Conservation (phyloP, 495 filamentous ascomycete genomes). For the Podospora comata region DNA sequence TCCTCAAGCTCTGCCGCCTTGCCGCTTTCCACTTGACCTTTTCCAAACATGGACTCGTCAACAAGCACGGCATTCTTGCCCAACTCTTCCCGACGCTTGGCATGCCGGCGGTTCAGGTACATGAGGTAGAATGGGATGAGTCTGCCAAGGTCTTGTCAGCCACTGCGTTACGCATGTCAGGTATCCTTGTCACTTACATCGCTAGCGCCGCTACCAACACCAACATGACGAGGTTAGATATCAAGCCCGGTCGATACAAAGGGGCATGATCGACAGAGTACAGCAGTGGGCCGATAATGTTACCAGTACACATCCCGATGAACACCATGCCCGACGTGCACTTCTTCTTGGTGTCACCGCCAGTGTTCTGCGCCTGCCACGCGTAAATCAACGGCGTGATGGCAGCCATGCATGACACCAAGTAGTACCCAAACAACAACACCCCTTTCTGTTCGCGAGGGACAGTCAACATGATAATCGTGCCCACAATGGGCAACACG, state of each 20-base stretch:
- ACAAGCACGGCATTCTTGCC: slow-evolving; percentile 44
- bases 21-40: slow-evolving; percentile 41
- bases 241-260: slow-evolving; percentile 55
- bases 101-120: slow-evolving; percentile 47
- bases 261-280: slow-evolving; percentile 60
- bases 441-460: slow-evolving; percentile 44
- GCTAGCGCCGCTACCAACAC: slow-evolving; percentile 35
- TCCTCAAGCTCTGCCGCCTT: slow-evolving; percentile 49
- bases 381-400: slow-evolving; percentile 61
- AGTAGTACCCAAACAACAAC: slow-evolving; percentile 41
- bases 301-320: slow-evolving; percentile 61
- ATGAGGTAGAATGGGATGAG: slow-evolving; percentile 47
- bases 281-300: slow-evolving; percentile 58
- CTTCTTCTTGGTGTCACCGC: slow-evolving; percentile 66
- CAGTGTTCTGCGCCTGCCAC: slow-evolving; percentile 65
- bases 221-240: slow-evolving; percentile 48
- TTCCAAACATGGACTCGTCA: slow-evolving; percentile 43
- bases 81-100: slow-evolving; percentile 41
- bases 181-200: slow-evolving; percentile 30
- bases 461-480: slow-evolving; percentile 52
- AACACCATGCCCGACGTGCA: slow-evolving; percentile 60
- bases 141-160: slow-evolving; percentile 6
- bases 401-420: slow-evolving; percentile 38
- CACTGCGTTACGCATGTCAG: not conserved
- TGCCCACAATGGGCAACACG: slow-evolving; percentile 55